Percentiles rank a stretch among this genome's conserved stretches.
Evolutionary conservation across 2,329 filamentous ascomycete species (phyloP).

Genomic region (Dactylellina leptospora): DNA sequence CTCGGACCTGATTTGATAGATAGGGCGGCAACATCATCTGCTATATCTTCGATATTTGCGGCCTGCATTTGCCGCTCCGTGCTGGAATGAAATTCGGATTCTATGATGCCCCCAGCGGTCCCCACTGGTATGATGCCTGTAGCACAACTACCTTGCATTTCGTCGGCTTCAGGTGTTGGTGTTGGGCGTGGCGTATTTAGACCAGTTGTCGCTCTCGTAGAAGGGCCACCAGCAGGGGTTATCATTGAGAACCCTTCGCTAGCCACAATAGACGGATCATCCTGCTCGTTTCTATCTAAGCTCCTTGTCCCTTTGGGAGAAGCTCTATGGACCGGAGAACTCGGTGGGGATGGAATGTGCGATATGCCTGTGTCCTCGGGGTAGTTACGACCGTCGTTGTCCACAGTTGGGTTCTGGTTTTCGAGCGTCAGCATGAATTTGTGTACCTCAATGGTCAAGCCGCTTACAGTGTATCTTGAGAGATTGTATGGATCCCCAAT

Average conservation of each 20-base stretch:
- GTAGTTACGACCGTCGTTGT: neutral
- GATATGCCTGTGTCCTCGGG: constrained; percentile 26
- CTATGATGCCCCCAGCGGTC: too few species aligned
- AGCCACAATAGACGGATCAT: constrained; percentile 34
- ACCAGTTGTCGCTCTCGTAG: constrained; percentile 1
- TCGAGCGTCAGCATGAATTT: neutral
- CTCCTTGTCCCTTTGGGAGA: neutral
- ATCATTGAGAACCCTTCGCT: constrained; percentile 53
- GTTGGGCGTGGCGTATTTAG: constrained; percentile 40
- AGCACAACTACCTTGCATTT: neutral
- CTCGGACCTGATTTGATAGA: constrained; percentile 24
- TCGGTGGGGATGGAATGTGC: constrained; percentile 47
- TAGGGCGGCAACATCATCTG: constrained; percentile 17
- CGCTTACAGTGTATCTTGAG: neutral
- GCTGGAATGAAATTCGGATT: too few species aligned
- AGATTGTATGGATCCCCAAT: neutral
- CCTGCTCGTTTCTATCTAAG: constrained; percentile 7
- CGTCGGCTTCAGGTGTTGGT: constrained; percentile 37
- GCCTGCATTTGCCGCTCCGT: neutral
- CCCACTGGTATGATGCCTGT: too few species aligned
- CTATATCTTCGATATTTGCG: neutral
- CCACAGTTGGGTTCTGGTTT: constrained; percentile 7
- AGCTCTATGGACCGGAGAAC: constrained; percentile 19
- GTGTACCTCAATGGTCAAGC: neutral
- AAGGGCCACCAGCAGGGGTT: constrained; percentile 14